phyloP scores from a whole-genome alignment of 495 filamentous ascomycete species.

The Barbatosphaeria neglecta region DNA sequence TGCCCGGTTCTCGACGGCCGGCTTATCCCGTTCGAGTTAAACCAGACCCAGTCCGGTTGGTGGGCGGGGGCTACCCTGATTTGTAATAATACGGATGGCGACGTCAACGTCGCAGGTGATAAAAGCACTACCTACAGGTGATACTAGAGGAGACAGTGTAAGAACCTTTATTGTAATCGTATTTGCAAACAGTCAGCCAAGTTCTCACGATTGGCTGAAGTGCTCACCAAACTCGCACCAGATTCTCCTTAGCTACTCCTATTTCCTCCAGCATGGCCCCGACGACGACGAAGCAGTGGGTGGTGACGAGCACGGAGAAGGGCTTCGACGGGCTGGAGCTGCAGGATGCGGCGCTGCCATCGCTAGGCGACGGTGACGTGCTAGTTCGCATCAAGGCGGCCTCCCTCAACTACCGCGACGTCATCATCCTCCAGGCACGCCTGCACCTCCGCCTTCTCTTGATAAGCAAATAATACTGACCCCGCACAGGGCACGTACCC shows the following conservation, averaged over 20 bases:
- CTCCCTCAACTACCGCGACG: constrained; percentile 75
- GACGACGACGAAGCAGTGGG: constrained; percentile 54
- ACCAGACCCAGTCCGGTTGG: too few relatives aligned
- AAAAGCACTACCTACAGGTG: too few relatives aligned
- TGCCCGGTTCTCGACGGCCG: too few relatives aligned
- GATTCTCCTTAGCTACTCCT: neutral
- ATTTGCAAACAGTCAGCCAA: too few relatives aligned
- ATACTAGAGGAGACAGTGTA: too few relatives aligned
- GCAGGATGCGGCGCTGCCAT: constrained; percentile 41
- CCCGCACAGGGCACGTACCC: constrained; percentile 50
- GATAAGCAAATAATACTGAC: neutral
- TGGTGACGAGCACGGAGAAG: constrained; percentile 39
- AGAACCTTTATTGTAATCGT: too few relatives aligned
- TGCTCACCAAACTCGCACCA: too few relatives aligned
- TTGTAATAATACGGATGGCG: too few relatives aligned
- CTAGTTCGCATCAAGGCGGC: constrained; percentile 65
- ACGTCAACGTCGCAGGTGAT: too few relatives aligned
- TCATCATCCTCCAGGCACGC: constrained; percentile 57
- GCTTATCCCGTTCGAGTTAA: too few relatives aligned
- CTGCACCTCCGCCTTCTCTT: neutral
- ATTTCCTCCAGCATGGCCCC: constrained; percentile 29
- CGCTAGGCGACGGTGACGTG: constrained; percentile 57
- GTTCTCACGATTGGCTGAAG: too few relatives aligned
- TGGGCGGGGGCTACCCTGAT: too few relatives aligned
- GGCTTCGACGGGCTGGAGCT: constrained; percentile 52